Evolutionary conservation across 805 yeast species (phyloP).

Genomic region (Blastobotrys robertii): DNA sequence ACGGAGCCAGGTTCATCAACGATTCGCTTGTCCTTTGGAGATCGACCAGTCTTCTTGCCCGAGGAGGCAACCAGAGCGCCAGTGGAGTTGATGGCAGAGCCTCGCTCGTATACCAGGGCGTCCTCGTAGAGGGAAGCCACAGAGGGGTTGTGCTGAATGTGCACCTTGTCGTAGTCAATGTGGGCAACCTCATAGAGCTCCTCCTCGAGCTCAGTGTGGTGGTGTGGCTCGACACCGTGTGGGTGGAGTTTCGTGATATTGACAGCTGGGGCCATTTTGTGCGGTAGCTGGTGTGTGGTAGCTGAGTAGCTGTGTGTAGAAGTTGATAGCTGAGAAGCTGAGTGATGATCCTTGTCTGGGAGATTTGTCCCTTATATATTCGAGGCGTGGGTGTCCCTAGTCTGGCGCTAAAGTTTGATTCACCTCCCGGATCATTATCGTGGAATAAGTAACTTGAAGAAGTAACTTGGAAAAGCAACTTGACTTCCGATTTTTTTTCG

Average conservation of each 20-base stretch:
- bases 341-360: too few relatives aligned
- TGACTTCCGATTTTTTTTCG: too few relatives aligned
- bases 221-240: conserved; percentile 33
- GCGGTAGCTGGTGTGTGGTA: not conserved
- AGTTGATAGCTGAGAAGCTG: not conserved
- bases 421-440: too few relatives aligned
- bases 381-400: too few relatives aligned
- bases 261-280: conserved; percentile 28
- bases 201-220: conserved; percentile 33
- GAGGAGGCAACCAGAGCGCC: conserved; percentile 96
- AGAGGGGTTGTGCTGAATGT: conserved; percentile 71
- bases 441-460: too few relatives aligned
- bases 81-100: conserved; percentile 82
- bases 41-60: conserved; percentile 94
- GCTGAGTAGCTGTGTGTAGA: too few relatives aligned
- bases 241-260: conserved; percentile 35
- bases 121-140: conserved; percentile 92
- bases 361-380: too few relatives aligned
- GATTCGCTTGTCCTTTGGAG: conserved; percentile 96
- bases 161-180: conserved; percentile 32
- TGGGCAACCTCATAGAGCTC: conserved; percentile 32
- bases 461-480: too few relatives aligned
- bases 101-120: conserved; percentile 71
- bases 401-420: too few relatives aligned
- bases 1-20: conserved; percentile 86